Evolutionary conservation across 202 grass and related monocot species (phyloP).

Genomic region (Carex arenaria): DNA sequence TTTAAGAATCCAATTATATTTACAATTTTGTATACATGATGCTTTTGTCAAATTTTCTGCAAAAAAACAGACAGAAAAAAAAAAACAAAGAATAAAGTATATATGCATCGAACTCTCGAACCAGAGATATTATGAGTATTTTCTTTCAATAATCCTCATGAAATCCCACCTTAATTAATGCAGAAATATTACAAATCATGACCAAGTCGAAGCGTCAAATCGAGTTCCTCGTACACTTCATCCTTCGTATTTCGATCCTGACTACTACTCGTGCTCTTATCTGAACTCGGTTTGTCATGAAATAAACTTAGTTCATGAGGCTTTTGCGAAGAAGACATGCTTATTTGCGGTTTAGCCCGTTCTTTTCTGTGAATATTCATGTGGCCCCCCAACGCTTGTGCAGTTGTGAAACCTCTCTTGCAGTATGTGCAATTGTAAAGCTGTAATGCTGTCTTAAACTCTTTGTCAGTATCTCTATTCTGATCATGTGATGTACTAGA

Average conservation of each 20-base stretch:
- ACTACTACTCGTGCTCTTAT: neutral
- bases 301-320: constrained; percentile 49
- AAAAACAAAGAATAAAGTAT: neutral
- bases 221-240: constrained; percentile 33
- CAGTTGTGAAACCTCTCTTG: constrained; percentile 73
- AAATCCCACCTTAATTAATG: neutral
- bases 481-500: neutral
- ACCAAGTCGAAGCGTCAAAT: constrained; percentile 71
- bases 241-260: neutral
- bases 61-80: neutral
- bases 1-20: neutral
- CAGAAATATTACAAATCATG: constrained; percentile 11
- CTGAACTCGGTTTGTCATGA: neutral
- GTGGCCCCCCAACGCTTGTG: constrained; percentile 80
- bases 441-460: constrained; percentile 24
- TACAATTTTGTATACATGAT: neutral
- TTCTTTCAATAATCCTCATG: neutral
- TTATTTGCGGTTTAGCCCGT: constrained; percentile 2
- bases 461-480: neutral
- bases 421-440: constrained; percentile 77
- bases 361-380: constrained; percentile 80
- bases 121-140: too few relatives aligned
- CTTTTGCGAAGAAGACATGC: neutral
- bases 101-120: neutral
- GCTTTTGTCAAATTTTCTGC: neutral